Conservation (phyloP, 352 stramenopile species). For the Globisporangium radiosum region DNA sequence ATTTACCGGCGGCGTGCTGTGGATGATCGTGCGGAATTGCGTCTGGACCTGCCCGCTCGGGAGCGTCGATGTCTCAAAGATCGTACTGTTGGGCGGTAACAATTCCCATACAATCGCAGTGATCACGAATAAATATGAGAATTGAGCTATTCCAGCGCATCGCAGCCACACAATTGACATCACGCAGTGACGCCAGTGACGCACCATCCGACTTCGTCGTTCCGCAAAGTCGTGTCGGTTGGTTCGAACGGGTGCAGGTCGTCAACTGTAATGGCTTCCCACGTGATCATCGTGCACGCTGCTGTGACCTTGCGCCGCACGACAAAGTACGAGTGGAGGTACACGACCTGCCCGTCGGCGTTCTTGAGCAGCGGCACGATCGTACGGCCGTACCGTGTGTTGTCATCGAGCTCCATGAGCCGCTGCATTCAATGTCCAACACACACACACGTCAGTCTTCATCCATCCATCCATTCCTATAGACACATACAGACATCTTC, state of each 20-base stretch:
- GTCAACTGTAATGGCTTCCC: constrained; percentile 60
- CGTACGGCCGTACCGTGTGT: constrained; percentile 73
- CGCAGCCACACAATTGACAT: neutral
- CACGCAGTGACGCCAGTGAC: constrained; percentile 11
- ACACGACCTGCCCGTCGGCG: constrained; percentile 51
- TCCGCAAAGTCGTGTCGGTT: constrained; percentile 53
- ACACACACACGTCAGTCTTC: neutral
- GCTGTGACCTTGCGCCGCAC: constrained; percentile 51
- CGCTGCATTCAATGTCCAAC: constrained; percentile 14
- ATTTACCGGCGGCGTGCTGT: constrained; percentile 56
- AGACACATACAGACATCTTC: neutral
- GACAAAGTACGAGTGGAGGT: constrained; percentile 77
- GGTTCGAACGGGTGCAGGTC: constrained; percentile 60
- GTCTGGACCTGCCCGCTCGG: constrained; percentile 46
- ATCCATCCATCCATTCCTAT: too few species aligned
- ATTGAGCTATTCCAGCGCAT: too few species aligned
- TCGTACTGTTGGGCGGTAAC: constrained; percentile 28
- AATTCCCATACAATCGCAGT: too few species aligned
- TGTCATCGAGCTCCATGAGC: constrained; percentile 71
- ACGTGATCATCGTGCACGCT: constrained; percentile 56
- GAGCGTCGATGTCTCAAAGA: constrained; percentile 48
- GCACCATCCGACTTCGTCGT: constrained; percentile 78
- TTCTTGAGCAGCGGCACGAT: constrained; percentile 66
- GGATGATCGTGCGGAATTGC: constrained; percentile 58
- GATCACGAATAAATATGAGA: too few species aligned